Base-by-base conservation (phyloP, 1,139 yeast species). In the Candida sanyaensis region DNA sequence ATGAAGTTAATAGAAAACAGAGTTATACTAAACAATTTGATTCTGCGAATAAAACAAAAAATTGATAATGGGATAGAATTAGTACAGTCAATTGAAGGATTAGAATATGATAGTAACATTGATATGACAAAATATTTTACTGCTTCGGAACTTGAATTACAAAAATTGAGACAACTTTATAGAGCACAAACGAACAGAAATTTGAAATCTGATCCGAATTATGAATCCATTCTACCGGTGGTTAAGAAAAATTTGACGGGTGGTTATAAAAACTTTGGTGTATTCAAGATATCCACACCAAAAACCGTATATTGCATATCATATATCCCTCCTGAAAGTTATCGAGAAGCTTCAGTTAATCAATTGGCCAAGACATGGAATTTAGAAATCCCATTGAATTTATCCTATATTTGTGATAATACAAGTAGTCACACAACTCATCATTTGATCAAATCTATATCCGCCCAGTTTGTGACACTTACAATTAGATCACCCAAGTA, bases 261-360 rank as follows among this genome's bases (percentile, higher is more conserved):
- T 3, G 13, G 41, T 3, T 1, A 42, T 2, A 59, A 56, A 29
- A 48, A 48, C 31, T 13, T 52, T 13, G 65, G 64, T 10, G 52
- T 53, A 7, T 46, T 71, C 33, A 52, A 53, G 32, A 37, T 70
- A 17, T 45, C 56, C 4, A 63, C 71, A 2, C 75, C 78, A 2
- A 63, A 62, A 43, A 53, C 46, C 0, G 60, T 58, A 24, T 64
- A 68, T 45, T 32, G 48, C 6, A 47, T 75, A 11, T 60, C 58
- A 12, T 74, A 73, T 51, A 64, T 73, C 23, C 65, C 73, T 2
- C 77, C 77, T 2, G 46, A 51, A 23, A 52, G 53, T 12, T 64
- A 59, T 46, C 55, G 74, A 44, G 42, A 41, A 17, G 41, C 38
- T 2, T 34, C 49, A 2, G 43, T 43, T 1, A 47, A 48, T 4